These are phyloP conservation scores for Cytospora piceae DNA, from an alignment of 2,329 filamentous ascomycete species.

Conservation along the genomic window DNA sequence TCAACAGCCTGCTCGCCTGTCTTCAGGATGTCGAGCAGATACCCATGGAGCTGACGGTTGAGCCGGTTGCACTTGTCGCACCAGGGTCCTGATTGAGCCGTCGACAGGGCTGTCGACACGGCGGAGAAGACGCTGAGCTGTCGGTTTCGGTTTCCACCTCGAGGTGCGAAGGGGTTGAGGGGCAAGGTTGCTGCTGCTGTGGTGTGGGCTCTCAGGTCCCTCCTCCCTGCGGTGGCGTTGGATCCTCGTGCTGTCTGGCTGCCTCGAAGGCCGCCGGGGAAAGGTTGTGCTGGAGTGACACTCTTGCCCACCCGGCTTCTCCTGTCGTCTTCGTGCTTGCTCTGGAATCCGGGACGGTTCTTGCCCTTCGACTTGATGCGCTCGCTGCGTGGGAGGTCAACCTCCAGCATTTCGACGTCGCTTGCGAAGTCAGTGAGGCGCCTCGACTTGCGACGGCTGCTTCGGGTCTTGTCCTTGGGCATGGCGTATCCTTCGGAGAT, in stretches of 20 bases:
- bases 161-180: neutral
- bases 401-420: conserved; percentile 9
- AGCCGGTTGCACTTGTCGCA: conserved; percentile 19
- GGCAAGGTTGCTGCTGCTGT: too few species aligned
- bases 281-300: neutral
- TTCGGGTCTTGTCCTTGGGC: conserved; percentile 4
- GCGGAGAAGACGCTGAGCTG: conserved; percentile 9
- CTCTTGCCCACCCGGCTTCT: conserved; percentile 4
- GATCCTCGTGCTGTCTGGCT: neutral
- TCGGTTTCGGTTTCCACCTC: neutral
- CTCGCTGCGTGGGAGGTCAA: neutral
- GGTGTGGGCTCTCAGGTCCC: neutral
- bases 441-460: conserved; percentile 1
- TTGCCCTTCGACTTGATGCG: neutral
- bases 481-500: neutral
- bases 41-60: conserved; percentile 24
- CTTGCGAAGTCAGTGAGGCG: neutral
- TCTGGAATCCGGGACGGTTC: neutral
- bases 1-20: conserved; percentile 22
- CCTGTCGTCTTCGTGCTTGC: neutral
- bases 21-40: conserved; percentile 16
- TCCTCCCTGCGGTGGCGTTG: neutral
- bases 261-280: neutral
- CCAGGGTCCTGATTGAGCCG: neutral
- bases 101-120: neutral